These are phyloP conservation scores for Monosporascus sp. DNA, from an alignment of 2,329 filamentous ascomycete species.

Conservation along the genomic window DNA sequence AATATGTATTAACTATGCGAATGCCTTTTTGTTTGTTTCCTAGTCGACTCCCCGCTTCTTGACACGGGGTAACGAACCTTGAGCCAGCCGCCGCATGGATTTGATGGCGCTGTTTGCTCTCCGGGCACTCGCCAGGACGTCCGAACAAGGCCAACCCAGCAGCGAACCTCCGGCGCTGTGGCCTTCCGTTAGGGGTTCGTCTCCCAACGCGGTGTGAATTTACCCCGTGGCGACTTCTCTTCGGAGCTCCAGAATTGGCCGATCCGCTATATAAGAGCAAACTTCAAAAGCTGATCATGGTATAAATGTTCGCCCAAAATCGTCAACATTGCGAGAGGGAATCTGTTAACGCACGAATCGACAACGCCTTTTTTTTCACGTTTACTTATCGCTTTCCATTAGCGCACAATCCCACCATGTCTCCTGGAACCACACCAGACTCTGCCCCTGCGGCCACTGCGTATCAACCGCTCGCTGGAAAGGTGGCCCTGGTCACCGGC, in stretches of 20 bases:
- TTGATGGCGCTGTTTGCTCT: not conserved
- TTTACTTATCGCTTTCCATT: not conserved
- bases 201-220: not conserved
- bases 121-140: not conserved
- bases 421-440: slow-evolving; percentile 23
- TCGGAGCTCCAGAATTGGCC: not conserved
- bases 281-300: no score
- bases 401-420: slow-evolving; percentile 17
- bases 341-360: not conserved
- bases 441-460: slow-evolving; percentile 5
- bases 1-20: no score
- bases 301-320: not conserved
- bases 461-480: slow-evolving; percentile 38
- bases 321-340: not conserved
- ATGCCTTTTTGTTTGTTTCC: no score
- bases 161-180: not conserved
- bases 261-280: no score
- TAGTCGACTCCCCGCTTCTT: no score
- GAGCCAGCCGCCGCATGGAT: not conserved
- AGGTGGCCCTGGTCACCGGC: slow-evolving; percentile 59
- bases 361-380: not conserved
- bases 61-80: no score
- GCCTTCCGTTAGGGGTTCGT: not conserved
- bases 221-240: not conserved
- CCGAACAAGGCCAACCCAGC: not conserved